These are phyloP conservation scores for Lactifluus subvellereus DNA, from an alignment of 768 basidiomycete genomes.

Conservation along the genomic window DNA sequence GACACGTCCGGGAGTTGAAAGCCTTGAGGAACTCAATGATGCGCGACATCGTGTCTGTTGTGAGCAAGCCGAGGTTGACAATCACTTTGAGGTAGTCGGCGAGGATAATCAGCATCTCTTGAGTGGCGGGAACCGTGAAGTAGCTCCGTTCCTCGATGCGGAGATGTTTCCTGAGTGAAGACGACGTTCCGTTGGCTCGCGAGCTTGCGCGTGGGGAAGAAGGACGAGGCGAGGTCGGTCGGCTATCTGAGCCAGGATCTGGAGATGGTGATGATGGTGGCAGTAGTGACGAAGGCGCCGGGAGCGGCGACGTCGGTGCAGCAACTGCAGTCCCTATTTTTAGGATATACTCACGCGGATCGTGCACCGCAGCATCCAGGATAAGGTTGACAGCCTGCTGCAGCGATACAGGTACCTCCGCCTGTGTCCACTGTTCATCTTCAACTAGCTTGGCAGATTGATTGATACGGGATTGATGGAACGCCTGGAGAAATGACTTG, in stretches of 20 bases:
- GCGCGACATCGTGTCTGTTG: conserved; percentile 91
- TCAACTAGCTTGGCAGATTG: conserved; percentile 87
- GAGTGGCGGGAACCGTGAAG: conserved; percentile 81
- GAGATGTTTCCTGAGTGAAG: conserved; percentile 46
- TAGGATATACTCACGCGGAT: conserved; percentile 65
- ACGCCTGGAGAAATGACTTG: conserved; percentile 78
- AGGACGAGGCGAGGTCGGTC: conserved; percentile 16
- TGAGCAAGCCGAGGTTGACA: conserved; percentile 80
- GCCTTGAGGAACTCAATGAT: conserved; percentile 95
- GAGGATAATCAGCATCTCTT: conserved; percentile 64
- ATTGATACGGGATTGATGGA: conserved; percentile 77
- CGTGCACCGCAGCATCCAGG: conserved; percentile 74
- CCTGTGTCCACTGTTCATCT: conserved; percentile 89
- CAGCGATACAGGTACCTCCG: conserved; percentile 58
- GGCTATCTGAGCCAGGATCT: conserved; percentile 23
- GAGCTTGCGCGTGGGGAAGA: conserved; percentile 20
- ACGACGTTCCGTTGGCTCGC: conserved; percentile 23
- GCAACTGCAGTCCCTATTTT: conserved; percentile 25
- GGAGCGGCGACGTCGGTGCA: conserved; percentile 28
- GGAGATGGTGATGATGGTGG: conserved; percentile 30
- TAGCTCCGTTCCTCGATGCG: conserved; percentile 80
- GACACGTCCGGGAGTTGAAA: conserved; percentile 97
- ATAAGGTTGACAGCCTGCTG: conserved; percentile 72
- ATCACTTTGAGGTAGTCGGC: conserved; percentile 85
- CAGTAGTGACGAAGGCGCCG: conserved; percentile 23